Evolutionary conservation across 140 eudicot genomes (phyloP).

Genomic region (Stevia rebaudiana): DNA sequence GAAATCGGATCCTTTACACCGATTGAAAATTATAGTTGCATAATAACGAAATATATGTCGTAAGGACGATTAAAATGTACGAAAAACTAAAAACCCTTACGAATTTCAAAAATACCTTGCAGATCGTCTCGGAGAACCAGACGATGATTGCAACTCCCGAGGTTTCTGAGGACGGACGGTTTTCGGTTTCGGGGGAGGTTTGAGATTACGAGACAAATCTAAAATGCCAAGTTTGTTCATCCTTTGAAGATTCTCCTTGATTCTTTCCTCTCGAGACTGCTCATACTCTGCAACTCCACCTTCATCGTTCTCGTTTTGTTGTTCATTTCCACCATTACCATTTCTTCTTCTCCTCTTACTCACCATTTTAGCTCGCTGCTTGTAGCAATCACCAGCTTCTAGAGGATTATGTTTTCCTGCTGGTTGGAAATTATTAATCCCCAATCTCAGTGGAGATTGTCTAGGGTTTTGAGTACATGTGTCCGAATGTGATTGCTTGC

Average conservation of each 20-base stretch:
- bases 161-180: not conserved
- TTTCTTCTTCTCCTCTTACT: slow-evolving; percentile 18
- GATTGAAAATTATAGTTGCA: not conserved
- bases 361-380: slow-evolving; percentile 23
- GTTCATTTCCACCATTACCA: slow-evolving; percentile 7
- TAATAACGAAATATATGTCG: not conserved
- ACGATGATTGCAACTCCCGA: not conserved
- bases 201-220: slow-evolving; percentile 35
- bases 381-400: not conserved
- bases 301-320: slow-evolving; percentile 17
- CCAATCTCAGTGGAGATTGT: slow-evolving; percentile 5
- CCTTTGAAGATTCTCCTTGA: slow-evolving; percentile 33
- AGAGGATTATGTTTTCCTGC: slow-evolving; percentile 14
- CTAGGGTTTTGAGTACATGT: slow-evolving; percentile 27
- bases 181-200: slow-evolving; percentile 27
- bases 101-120: slow-evolving; percentile 17
- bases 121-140: slow-evolving; percentile 31
- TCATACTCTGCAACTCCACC: slow-evolving; percentile 27
- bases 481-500: not conserved
- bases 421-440: not conserved
- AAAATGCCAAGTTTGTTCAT: slow-evolving; percentile 33
- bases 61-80: not conserved
- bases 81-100: not conserved
- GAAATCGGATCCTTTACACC: not conserved
- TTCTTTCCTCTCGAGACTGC: slow-evolving; percentile 38